Conservation (phyloP, 352 stramenopile species). For the Pythium vanterpoolii region DNA sequence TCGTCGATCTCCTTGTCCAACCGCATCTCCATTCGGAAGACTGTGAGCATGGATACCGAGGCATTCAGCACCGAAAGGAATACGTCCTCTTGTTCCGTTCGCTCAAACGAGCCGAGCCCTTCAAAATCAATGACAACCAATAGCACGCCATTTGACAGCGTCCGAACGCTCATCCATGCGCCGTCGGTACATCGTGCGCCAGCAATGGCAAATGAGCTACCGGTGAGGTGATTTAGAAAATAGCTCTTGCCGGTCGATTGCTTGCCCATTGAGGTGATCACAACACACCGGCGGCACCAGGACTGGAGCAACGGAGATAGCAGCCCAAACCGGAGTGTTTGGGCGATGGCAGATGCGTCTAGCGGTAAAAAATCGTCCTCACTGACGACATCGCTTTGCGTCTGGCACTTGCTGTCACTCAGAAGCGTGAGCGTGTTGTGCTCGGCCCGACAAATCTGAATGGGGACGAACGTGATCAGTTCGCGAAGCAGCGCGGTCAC, state of each 20-base stretch:
- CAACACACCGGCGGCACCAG: slow-evolving; percentile 43
- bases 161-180: slow-evolving; percentile 54
- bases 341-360: slow-evolving; percentile 47
- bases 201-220: slow-evolving; percentile 69
- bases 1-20: slow-evolving; percentile 74
- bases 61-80: slow-evolving; percentile 74
- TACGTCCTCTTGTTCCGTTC: slow-evolving; percentile 71
- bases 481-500: slow-evolving; percentile 30
- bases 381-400: background rate
- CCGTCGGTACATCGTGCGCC: slow-evolving; percentile 60
- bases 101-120: slow-evolving; percentile 68
- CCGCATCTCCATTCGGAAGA: slow-evolving; percentile 77
- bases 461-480: slow-evolving; percentile 58
- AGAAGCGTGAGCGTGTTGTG: slow-evolving; percentile 38
- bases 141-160: slow-evolving; percentile 38
- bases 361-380: background rate
- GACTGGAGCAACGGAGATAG: slow-evolving; percentile 67
- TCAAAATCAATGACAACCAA: slow-evolving; percentile 81
- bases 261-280: slow-evolving; percentile 63
- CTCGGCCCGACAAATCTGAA: slow-evolving; percentile 71
- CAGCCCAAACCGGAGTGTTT: slow-evolving; percentile 59
- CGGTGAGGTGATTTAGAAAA: slow-evolving; percentile 73
- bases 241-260: slow-evolving; percentile 82
- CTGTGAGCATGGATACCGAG: slow-evolving; percentile 63
- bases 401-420: background rate